These are phyloP conservation scores for Penicillium paradoxum DNA, from an alignment of 495 filamentous ascomycete species.

Conservation along the genomic window DNA sequence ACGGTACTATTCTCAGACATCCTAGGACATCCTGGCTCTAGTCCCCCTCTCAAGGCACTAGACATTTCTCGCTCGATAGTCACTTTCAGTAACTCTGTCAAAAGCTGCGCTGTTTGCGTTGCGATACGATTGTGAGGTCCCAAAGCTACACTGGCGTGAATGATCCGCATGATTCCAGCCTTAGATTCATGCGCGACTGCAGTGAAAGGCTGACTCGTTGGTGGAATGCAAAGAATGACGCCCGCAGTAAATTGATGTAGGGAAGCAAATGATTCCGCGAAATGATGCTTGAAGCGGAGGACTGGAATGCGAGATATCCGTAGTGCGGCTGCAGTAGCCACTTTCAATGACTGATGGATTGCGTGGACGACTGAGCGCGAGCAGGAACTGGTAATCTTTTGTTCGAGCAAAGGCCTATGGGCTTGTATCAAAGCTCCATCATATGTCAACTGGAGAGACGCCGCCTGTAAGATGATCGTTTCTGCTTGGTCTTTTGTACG, in stretches of 20 bases:
- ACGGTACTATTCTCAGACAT: background rate
- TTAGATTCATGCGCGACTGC: conserved; percentile 17
- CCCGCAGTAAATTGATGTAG: conserved; percentile 20
- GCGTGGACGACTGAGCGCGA: conserved; percentile 10
- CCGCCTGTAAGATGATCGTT: conserved; percentile 18
- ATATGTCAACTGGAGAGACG: conserved; percentile 15
- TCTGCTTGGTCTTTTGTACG: conserved; percentile 12
- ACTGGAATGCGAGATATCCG: conserved; percentile 19
- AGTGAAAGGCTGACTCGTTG: conserved; percentile 16
- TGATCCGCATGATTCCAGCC: conserved; percentile 16
- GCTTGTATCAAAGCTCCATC: conserved; percentile 17
- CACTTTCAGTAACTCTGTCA: conserved; percentile 17
- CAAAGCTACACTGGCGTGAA: conserved; percentile 12
- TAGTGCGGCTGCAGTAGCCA: conserved; percentile 17
- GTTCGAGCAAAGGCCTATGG: conserved; percentile 14
- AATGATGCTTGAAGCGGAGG: conserved; percentile 17
- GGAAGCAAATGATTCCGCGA: conserved; percentile 15
- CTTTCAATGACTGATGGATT: conserved; percentile 9
- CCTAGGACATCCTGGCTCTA: background rate
- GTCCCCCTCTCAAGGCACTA: conserved; percentile 5
- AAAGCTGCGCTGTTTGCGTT: conserved; percentile 18
- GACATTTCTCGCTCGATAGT: conserved; percentile 17
- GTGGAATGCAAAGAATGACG: conserved; percentile 21
- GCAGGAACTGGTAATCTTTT: background rate
- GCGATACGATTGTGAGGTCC: conserved; percentile 16